A percentile compares a stretch with the other conserved stretches of the same genome.
Conservation (phyloP, 345 rosid genomes). For the Aethionema arabicum region DNA sequence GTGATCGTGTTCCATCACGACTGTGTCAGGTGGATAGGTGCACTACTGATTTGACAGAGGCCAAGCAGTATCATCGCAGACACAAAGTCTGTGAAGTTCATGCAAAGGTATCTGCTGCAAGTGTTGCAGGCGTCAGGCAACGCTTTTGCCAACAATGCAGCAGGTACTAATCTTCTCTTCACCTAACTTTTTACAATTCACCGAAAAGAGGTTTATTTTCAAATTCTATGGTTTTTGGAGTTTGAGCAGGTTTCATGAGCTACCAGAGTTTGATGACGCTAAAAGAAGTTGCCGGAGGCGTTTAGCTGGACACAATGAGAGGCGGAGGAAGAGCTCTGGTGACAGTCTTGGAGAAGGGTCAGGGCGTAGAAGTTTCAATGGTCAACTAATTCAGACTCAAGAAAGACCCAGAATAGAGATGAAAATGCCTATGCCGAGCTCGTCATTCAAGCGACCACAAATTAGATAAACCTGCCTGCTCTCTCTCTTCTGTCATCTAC, state of each 20-base stretch:
- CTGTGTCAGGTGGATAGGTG: slow-evolving; percentile 74
- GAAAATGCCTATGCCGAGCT: slow-evolving; percentile 30
- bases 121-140: slow-evolving; percentile 64
- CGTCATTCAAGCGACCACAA: slow-evolving; percentile 37
- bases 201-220: neutral
- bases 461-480: slow-evolving; percentile 55
- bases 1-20: slow-evolving; percentile 39
- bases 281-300: slow-evolving; percentile 93
- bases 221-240: neutral
- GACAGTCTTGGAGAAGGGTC: slow-evolving; percentile 64
- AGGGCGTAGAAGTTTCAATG: slow-evolving; percentile 42
- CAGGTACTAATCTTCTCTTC: slow-evolving; percentile 50
- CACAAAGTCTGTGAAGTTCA: slow-evolving; percentile 90
- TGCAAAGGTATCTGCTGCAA: slow-evolving; percentile 62
- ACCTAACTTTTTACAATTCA: neutral
- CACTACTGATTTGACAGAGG: slow-evolving; percentile 57
- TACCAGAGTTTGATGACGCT: slow-evolving; percentile 76
- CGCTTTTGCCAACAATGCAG: slow-evolving; percentile 96
- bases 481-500: slow-evolving; percentile 87
- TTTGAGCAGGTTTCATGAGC: slow-evolving; percentile 64
- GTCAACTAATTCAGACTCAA: slow-evolving; percentile 31
- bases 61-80: slow-evolving; percentile 74
- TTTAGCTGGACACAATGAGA: slow-evolving; percentile 81
- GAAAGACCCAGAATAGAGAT: slow-evolving; percentile 32
- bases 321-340: slow-evolving; percentile 69